These are phyloP conservation scores for Paecilomyces sp. DNA, from an alignment of 2,329 filamentous ascomycete genomes.

Conservation along the genomic window DNA sequence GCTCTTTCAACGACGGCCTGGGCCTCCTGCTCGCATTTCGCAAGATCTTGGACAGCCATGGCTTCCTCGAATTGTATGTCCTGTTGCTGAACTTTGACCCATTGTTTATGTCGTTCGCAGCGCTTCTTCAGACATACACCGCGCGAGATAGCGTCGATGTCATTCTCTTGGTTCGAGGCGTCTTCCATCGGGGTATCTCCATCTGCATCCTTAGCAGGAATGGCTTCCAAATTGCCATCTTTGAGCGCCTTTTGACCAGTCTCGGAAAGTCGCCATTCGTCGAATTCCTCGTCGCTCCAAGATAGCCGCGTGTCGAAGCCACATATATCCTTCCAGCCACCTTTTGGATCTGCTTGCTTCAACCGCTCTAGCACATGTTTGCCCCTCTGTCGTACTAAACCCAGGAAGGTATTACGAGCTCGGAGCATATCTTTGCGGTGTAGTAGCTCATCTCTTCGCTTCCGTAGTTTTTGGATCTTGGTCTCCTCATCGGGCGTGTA, in stretches of 20 bases:
- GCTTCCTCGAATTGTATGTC: conserved; percentile 38
- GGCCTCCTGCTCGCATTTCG: conserved; percentile 33
- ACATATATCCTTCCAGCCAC: conserved; percentile 42
- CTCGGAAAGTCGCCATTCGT: conserved; percentile 36
- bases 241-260: conserved; percentile 31
- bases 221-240: conserved; percentile 28
- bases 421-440: conserved; percentile 33
- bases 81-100: conserved; percentile 41
- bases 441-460: conserved; percentile 24
- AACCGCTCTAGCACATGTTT: conserved; percentile 37
- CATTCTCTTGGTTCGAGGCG: conserved; percentile 19
- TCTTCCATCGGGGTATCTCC: conserved; percentile 30
- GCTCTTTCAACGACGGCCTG: conserved; percentile 36
- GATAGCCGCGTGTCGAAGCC: conserved; percentile 41
- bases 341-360: conserved; percentile 38
- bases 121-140: conserved; percentile 42
- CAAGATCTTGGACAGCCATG: conserved; percentile 30
- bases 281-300: conserved; percentile 43
- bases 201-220: conserved; percentile 21
- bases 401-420: conserved; percentile 35
- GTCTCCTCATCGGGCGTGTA: conserved; percentile 32
- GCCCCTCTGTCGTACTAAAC: conserved; percentile 33
- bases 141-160: conserved; percentile 25
- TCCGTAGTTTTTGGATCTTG: conserved; percentile 30
- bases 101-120: conserved; percentile 42